Base-by-base conservation (phyloP, 768 basidiomycete genomes). In the Auriscalpium vulgare region DNA sequence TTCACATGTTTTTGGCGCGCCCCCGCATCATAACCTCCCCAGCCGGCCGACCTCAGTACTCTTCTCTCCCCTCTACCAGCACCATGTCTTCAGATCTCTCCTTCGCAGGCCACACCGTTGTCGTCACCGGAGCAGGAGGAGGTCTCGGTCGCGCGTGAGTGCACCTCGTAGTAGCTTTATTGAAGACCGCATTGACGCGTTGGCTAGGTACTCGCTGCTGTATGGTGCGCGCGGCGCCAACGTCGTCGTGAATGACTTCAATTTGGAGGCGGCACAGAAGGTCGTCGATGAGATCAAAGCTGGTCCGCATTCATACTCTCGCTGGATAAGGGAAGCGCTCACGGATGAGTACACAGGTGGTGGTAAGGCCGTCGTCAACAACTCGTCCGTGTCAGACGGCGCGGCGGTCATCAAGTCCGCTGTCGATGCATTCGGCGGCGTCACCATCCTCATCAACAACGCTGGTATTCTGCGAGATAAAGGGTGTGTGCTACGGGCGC, bases 171-270 rank as follows among this genome's bases (percentile, higher is more conserved):
- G 37, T 51, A 11, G 14, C 11, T 37, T 29, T 17, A 44, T 29
- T 17, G 8, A 47, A 23, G 19, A 2, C 36, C 23, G 47, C 38
- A 34, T 53, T 40, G 56, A 50, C 44, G 37, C 56, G 38, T 46
- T 10, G 52, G 46, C 1, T 66, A 93, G 95, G 8, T 95, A 98
- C 72, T 89, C 94, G 1, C 75, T 91, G 50, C 77, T 95, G 60
- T 97, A 92, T 69, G 95, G 93, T n/a, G 82, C 89, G 10, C 79
- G 92, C 51, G 95, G 95, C 7, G 95, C 95, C 9, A 91, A 90
- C 61, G 83, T 98, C 53, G 91, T 98, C 57, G 91, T 98, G 45
- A 98, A 97, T 66, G 97, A 98, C 68, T 87, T 98, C 67, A 93
- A 88, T 63, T 78, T 76, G 37, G 83, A 83, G 53, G 88, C 91